Evolutionary conservation across 495 filamentous ascomycete genomes (phyloP).

Genomic region (Hypoxylon perforatum): DNA sequence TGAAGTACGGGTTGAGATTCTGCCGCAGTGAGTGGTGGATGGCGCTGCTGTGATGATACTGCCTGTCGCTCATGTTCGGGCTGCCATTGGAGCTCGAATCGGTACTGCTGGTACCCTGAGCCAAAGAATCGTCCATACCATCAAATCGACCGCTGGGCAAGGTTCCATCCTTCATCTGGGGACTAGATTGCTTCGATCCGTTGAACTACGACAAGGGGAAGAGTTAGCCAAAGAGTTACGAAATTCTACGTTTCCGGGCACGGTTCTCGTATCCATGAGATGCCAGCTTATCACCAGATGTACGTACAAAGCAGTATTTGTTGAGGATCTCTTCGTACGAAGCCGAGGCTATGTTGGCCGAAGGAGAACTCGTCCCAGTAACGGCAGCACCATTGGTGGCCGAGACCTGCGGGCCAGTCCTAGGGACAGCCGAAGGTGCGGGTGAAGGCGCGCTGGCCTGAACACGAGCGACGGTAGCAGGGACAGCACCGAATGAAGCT

Average conservation of each 20-base stretch:
- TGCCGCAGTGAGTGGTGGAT: conserved; percentile 52
- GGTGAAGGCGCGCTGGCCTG: conserved; percentile 27
- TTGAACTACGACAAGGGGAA: conserved; percentile 51
- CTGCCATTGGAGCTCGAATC: conserved; percentile 52
- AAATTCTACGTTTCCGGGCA: conserved; percentile 12
- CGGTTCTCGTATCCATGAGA: conserved; percentile 43
- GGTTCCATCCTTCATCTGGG: conserved; percentile 49
- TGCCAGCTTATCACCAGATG: conserved; percentile 40
- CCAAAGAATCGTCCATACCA: conserved; percentile 44
- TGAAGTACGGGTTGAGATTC: conserved; percentile 51
- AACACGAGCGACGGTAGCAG: conserved; percentile 28
- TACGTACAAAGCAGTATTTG: conserved; percentile 99
- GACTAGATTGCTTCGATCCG: conserved; percentile 56
- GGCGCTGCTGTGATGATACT: conserved; percentile 47
- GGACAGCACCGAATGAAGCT: conserved; percentile 43
- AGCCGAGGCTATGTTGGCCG: conserved; percentile 73
- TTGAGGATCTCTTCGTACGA: conserved; percentile 94
- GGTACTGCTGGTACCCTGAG: conserved; percentile 42
- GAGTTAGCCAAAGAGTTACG: conserved; percentile 34
- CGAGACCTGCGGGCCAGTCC: conserved; percentile 23
- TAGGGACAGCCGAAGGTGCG: conserved; percentile 1
- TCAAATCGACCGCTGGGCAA: conserved; percentile 47
- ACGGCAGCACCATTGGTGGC: conserved; percentile 24
- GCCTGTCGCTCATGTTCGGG: conserved; percentile 45
- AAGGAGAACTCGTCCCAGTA: conserved; percentile 35